phyloP scores from a whole-genome alignment of 192 early-diverging fungal species.

The Allomyces macrogynus region DNA sequence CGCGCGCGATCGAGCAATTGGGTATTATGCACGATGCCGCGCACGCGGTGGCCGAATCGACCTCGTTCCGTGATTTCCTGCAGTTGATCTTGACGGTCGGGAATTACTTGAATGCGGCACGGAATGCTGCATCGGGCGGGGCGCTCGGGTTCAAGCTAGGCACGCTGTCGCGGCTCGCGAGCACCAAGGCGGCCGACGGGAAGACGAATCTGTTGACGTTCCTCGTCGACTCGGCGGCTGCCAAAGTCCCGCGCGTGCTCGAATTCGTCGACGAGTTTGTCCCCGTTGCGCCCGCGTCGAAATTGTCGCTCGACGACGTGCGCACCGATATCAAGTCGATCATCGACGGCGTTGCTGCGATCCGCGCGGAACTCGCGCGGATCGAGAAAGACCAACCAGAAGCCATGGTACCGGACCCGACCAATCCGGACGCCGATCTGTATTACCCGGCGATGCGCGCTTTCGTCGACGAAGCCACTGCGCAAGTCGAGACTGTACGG shows the following conservation, averaged over 20 bases:
- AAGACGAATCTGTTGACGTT: slow-evolving; percentile 59
- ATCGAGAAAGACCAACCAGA: too few species aligned
- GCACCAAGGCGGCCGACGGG: slow-evolving; percentile 57
- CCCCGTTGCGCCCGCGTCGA: slow-evolving; percentile 38
- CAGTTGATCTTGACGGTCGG: slow-evolving; percentile 56
- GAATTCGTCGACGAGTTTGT: slow-evolving; percentile 45
- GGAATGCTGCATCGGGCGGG: slow-evolving; percentile 42
- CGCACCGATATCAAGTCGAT: too few species aligned
- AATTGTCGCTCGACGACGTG: too few species aligned
- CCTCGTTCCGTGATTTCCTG: slow-evolving; percentile 28
- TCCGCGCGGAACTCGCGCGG: too few species aligned
- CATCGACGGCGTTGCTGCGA: too few species aligned
- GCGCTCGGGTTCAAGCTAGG: slow-evolving; percentile 67
- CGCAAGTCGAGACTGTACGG: too few species aligned
- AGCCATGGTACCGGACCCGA: too few species aligned
- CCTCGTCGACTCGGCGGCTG: slow-evolving; percentile 42
- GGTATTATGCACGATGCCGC: slow-evolving; percentile 15
- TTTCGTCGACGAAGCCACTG: too few species aligned
- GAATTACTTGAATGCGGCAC: slow-evolving; percentile 52
- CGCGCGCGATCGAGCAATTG: slow-evolving; percentile 27
- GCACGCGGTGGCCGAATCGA: slow-evolving; percentile 38
- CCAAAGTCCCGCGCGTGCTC: slow-evolving; percentile 35
- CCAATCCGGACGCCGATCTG: too few species aligned
- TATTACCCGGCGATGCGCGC: too few species aligned
- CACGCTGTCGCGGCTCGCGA: slow-evolving; percentile 66